Evolutionary conservation across 2,329 filamentous ascomycete species (phyloP).

Genomic region (Gyromitra esculenta): DNA sequence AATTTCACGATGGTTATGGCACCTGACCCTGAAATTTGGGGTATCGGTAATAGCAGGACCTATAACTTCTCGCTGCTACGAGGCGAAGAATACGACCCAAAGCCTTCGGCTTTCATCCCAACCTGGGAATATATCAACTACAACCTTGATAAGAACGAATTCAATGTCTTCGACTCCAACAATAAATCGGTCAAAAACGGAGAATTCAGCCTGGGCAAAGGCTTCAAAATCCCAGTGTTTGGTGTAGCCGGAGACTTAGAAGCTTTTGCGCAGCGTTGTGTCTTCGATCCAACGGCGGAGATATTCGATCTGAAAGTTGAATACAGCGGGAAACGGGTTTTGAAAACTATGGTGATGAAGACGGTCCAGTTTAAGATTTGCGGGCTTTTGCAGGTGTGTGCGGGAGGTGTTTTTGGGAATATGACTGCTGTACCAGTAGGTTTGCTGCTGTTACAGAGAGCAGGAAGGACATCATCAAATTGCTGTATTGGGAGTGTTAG

Average conservation of each 20-base stretch:
- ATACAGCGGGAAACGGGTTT: background rate
- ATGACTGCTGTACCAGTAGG: constrained; percentile 2
- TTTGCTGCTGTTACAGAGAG: constrained; percentile 10
- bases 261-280: constrained; percentile 7
- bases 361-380: constrained; percentile 33
- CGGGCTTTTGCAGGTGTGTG: constrained; percentile 20
- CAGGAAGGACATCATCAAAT: background rate
- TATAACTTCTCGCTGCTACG: background rate
- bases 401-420: background rate
- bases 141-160: background rate
- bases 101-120: background rate
- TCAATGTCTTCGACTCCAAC: background rate
- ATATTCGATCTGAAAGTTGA: background rate
- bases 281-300: constrained; percentile 29
- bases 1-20: background rate
- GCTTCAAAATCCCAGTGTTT: constrained; percentile 9
- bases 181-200: background rate
- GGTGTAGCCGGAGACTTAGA: background rate
- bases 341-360: constrained; percentile 1
- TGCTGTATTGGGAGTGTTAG: background rate
- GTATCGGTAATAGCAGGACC: background rate
- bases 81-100: too few relatives aligned
- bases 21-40: constrained; percentile 12
- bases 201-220: constrained; percentile 7
- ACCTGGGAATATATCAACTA: constrained; percentile 2